Base-by-base conservation (phyloP, 805 yeast species). In the Teunomyces panamensis region DNA sequence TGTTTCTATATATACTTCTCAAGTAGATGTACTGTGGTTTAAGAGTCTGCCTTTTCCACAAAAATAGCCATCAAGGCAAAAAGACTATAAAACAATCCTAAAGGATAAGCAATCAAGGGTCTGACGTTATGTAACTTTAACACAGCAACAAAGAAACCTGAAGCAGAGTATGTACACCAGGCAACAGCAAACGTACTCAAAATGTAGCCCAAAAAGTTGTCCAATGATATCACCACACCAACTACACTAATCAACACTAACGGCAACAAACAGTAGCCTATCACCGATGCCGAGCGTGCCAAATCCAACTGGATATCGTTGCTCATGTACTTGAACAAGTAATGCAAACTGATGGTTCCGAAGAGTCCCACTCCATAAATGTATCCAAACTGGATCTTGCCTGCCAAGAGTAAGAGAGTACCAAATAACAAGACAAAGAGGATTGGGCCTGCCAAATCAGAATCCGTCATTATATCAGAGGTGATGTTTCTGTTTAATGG, bases 21-120 rank as follows among this genome's bases (percentile, higher is more conserved):
- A 2, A 5, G 24, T 33, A 13, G 9, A n/a, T 37, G 2, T n/a
- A 13, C 4, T 37, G 6, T 37, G 14, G 27, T 9, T 9, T 26
- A 37, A 26, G 30, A 24, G 14, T 37, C 41, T n/a, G 41, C 14
- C 49, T 71, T 73, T 53, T 73, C 77, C 14, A 73, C 91, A 63
- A 94, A 94, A 30, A 94, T 85, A 1, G 97, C 95, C 96, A 94
- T 90, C 56, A 94, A 76, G 29, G 97, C 96, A 75, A 94, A 94
- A 2, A 92, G 91, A 48, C 91, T 83, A 74, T 94, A 94, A 64
- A 92, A 92, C 71, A 94, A 81, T 10, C 87, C 84, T 59, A 94
- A 74, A 1, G 99, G 99, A 62, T 94, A 94, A 1, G 97, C 99
- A 49, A 94, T 86, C 52, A 94, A 78, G 4, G 87, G 84, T 59